Base-by-base conservation (phyloP, 495 filamentous ascomycete genomes). In the Aspergillus taichungensis region DNA sequence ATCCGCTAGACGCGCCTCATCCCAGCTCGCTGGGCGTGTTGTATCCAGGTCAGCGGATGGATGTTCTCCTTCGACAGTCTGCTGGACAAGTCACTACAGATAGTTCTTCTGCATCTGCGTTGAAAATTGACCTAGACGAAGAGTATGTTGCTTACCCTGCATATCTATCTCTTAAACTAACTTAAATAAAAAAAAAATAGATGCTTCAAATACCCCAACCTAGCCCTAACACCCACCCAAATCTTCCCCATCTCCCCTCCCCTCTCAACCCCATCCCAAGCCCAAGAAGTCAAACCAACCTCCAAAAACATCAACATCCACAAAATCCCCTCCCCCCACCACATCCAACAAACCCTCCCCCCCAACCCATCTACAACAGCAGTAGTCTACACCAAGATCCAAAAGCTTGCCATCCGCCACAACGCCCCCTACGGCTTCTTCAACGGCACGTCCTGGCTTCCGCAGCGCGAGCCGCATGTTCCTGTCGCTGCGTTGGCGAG, bases 41-140 rank as follows among this genome's bases (percentile, higher is more conserved):
- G 5, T 68, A 70, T 42, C 70, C 74, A 3, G 74, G 73, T 11
- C 71, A 76, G 47, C 61, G 74, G 29, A 64, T 78, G 51, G 73
- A 76, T 44, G 39, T 75, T 33, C 30, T 72, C 7, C 40, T 73
- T 8, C 56, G 51, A 13, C 45, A 51, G 27, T 13, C 49, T 30
- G 30, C 37, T 9, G 31, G 31, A 24, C 45, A 51, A n/a, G 37
- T 13, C 34, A n/a, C n/a, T n/a, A 24, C 18, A 24, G 18, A 24
- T 24, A 4, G 18, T 2, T 1, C 4, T 1, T 24, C 18, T 24
- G 18, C 39, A 29, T 57, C 57, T 7, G 51, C 52, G 7, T 49
- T 70, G 49, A 61, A 37, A 28, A 53, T 77, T 1, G 45, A 62
- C 4, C 59, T 77, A 4, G 73, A 77, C 46, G 49, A 63, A 45